Base-by-base conservation (phyloP, 208 protist species). In the Trypanosoma avium region DNA sequence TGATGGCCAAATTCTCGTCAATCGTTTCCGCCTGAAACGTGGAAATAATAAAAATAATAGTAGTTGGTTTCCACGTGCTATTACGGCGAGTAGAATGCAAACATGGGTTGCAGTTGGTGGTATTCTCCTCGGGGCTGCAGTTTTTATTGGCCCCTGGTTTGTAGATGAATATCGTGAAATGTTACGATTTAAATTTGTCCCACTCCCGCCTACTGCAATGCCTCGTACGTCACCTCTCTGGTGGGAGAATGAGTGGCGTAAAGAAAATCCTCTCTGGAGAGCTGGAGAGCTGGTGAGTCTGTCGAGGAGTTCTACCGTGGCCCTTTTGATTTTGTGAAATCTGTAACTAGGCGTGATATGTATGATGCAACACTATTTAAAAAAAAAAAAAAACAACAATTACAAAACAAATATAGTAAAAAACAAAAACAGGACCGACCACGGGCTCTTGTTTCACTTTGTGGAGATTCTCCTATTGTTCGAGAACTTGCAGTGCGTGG, bases 161-260 rank as follows among this genome's bases (percentile, higher is more conserved):
- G 70, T 78, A 62, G 75, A 86, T n/a, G 84, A 96, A 61, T 74
- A 72, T 12, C 75, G 77, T 40, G 84, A 92, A 76, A 66, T 90
- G 67, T 47, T 90, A 26, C 77, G 82, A 48, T 74, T 82, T 61
- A 84, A 84, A 56, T 90, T 84, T 61, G 75, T 86, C 45, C 76
- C 81, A 10, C 38, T 92, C 40, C 68, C 79, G 38, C 67, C 85
- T 3, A 74, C 77, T 22, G 52, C 75, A 35, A 89, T 94, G 85
- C 87, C 81, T 15, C 78, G 53, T 38, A 86, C 76, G 35, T 94
- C 90, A 8, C 73, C 83, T 22, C 61, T 63, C 57, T 96, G 90
- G 90, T 96, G 90, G 88, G 90, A 94, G 75, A 94, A 93, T 42
- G 86, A 93, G 75, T 96, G 90, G 88, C 82, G 84, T 12, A 93